phyloP scores from a whole-genome alignment of 768 basidiomycete species.

The Panaeolus papilionaceus region DNA sequence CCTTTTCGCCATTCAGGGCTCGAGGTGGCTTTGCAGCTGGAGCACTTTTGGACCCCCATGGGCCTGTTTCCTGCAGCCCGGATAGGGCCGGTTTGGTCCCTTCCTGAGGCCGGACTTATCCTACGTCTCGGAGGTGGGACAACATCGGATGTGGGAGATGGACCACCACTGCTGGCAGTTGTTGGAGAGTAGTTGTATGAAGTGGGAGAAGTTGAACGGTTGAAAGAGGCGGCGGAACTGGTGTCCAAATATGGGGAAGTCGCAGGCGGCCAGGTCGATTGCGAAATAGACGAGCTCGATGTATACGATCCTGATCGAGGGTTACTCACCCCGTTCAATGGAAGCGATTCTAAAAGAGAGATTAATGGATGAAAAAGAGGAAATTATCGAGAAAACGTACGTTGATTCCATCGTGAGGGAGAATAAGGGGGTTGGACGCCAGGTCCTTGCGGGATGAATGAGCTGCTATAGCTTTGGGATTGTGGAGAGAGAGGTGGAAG shows the following conservation, averaged over 20 bases:
- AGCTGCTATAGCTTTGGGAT: slow-evolving; percentile 36
- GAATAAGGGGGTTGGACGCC: slow-evolving; percentile 42
- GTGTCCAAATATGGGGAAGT: slow-evolving; percentile 34
- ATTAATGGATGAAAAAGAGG: slow-evolving; percentile 15
- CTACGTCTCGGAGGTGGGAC: slow-evolving; percentile 65
- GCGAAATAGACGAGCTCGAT: slow-evolving; percentile 27
- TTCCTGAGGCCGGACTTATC: slow-evolving; percentile 56
- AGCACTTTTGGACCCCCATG: slow-evolving; percentile 72
- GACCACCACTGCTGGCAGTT: slow-evolving; percentile 35
- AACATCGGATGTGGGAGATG: slow-evolving; percentile 45
- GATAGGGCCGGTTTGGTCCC: slow-evolving; percentile 52
- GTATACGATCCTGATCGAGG: slow-evolving; percentile 37
- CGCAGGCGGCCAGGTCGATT: slow-evolving; percentile 30
- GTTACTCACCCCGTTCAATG: slow-evolving; percentile 32
- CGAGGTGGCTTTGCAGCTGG: slow-evolving; percentile 79
- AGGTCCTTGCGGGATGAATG: slow-evolving; percentile 39
- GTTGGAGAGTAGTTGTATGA: slow-evolving; percentile 39
- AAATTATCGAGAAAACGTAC: slow-evolving; percentile 21
- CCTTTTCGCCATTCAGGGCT: slow-evolving; percentile 95
- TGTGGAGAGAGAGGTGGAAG: slow-evolving; percentile 47
- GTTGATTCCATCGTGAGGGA: slow-evolving; percentile 49
- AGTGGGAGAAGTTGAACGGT: slow-evolving; percentile 34
- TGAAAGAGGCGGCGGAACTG: slow-evolving; percentile 28
- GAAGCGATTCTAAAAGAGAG: slow-evolving; percentile 28
- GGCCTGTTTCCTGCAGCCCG: slow-evolving; percentile 70